phyloP scores from a whole-genome alignment of 345 rosid genomes.

The Brassica rapa region DNA sequence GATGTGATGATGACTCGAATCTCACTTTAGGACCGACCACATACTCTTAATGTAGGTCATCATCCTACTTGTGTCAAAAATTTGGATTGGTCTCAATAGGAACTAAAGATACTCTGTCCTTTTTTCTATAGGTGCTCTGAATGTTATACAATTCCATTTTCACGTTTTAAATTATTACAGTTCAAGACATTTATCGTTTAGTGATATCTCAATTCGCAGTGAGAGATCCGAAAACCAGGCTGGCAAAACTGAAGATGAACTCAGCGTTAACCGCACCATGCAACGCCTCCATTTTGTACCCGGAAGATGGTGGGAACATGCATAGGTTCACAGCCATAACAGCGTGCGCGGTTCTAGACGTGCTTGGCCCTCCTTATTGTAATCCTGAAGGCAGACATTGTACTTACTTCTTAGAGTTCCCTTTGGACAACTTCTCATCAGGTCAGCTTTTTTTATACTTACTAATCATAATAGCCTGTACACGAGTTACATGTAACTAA shows the following conservation, averaged over 20 bases:
- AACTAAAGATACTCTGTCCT: not conserved
- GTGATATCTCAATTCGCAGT: slow-evolving; percentile 39
- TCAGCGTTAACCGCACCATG: slow-evolving; percentile 76
- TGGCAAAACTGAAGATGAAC: slow-evolving; percentile 78
- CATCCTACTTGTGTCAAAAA: not conserved
- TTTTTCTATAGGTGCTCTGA: not conserved
- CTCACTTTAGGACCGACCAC: slow-evolving; percentile 11
- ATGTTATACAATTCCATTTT: not conserved
- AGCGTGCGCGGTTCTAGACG: slow-evolving; percentile 88
- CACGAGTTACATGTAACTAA: not conserved
- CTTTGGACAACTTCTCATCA: slow-evolving; percentile 46
- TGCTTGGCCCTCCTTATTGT: slow-evolving; percentile 86
- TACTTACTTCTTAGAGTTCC: slow-evolving; percentile 65
- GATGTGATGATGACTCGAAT: not conserved
- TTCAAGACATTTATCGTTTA: not conserved
- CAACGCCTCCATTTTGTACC: slow-evolving; percentile 74
- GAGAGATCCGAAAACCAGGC: slow-evolving; percentile 47
- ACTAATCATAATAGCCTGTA: not conserved
- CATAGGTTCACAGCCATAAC: slow-evolving; percentile 86
- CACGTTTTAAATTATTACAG: not conserved
- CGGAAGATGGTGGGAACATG: slow-evolving; percentile 95
- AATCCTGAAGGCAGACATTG: slow-evolving; percentile 81
- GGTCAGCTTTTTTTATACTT: not conserved
- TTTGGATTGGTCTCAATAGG: not conserved
- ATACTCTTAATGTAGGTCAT: not conserved